Evolutionary conservation across 306 rosid species (phyloP), one percentile per base, ranked within the genome.

Genomic region (Rosa rugosa): DNA sequence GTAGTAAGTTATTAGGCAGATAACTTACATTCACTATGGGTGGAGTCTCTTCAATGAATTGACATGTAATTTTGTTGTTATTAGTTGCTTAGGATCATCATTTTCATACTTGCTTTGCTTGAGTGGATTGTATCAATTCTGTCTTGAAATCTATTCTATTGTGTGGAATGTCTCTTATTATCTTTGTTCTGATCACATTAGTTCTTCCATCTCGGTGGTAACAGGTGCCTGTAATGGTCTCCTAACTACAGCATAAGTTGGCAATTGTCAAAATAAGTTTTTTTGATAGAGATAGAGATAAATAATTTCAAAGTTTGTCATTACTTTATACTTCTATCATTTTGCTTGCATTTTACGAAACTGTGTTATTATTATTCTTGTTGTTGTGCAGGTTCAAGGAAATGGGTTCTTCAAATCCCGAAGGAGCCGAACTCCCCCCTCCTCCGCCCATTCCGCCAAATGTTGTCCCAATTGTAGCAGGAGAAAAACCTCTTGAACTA

Each of bases 381-480:
- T 49, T 36, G 40, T 44, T 84, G 49, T 27, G n/a, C 75, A 81
- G 83, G 66, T 60, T 64, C 56, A 57, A 27, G 69, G 75, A 69
- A 69, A 87, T 85, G 87, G 80, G 65, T 38, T 63, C 73, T 50
- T 12, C 72, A 50, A 53, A 23, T 13, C 47, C 69, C 3, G 60
- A 22, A 14, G 51, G 60, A 44, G 4, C 47, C 20, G 75, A 38
- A 14, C 77, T 56, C 4, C 83, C 83, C n/a, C 81, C 83, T 53
- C 85, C 80, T 4, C 79, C 83, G 1, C 53, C 60, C 17, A 18
- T 81, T 54, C 81, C 83, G 11, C 44, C 79, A 6, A 68, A 79
- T 40, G 79, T 65, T 47, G 72, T 80, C 71, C 82, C 87, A 1
- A 0, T n/a, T 27, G 63, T 57, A 60, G 77, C 50, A n/a, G 79